Evolutionary conservation across 139 green algal species (phyloP).

Genomic region (Chlorella sp.): DNA sequence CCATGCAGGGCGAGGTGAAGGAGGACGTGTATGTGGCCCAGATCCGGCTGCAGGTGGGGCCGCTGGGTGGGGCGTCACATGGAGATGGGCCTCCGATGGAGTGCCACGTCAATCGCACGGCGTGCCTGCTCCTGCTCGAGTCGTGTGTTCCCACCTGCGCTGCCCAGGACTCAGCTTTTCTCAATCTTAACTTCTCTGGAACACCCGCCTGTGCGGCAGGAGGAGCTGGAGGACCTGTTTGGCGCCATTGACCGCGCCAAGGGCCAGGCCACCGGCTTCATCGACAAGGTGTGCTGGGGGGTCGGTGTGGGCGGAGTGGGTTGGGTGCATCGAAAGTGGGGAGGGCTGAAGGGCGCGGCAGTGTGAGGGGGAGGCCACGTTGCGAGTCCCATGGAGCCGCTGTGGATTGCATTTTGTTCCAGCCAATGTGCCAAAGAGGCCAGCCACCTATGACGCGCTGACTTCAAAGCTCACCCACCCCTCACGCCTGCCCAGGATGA

Average conservation of each 20-base stretch:
- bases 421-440: too few relatives aligned
- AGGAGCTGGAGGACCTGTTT: conserved; percentile 55
- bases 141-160: neutral
- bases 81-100: too few relatives aligned
- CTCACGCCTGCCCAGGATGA: conserved; percentile 12
- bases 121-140: neutral
- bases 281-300: conserved; percentile 37
- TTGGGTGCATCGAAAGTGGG: too few relatives aligned
- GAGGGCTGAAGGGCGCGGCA: neutral
- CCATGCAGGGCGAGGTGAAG: conserved; percentile 45
- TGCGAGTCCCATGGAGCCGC: neutral
- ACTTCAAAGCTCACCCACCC: neutral
- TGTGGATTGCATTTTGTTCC: neutral
- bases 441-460: too few relatives aligned
- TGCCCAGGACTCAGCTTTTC: neutral
- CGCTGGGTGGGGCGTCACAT: too few relatives aligned
- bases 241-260: conserved; percentile 43
- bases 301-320: too few relatives aligned
- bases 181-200: too few relatives aligned
- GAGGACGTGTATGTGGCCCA: conserved; percentile 68
- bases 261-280: conserved; percentile 30
- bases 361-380: too few relatives aligned
- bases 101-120: too few relatives aligned
- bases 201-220: conserved; percentile 33
- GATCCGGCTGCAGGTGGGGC: conserved; percentile 28